Evolutionary conservation across 306 rosid genomes (phyloP), one percentile per base, ranked within the genome.

Genomic region (Trifolium pratense): DNA sequence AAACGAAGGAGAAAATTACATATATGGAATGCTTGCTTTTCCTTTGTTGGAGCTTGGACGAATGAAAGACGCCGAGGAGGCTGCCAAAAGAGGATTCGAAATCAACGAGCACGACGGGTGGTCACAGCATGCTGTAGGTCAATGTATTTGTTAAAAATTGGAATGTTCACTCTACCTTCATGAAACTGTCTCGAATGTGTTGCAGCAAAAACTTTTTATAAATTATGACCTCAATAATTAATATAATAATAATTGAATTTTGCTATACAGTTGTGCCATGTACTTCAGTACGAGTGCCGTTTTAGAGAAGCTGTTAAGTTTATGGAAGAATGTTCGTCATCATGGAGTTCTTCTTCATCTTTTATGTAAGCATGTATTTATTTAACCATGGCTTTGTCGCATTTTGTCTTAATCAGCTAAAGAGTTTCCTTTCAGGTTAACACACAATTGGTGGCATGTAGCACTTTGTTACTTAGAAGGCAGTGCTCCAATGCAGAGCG

Each of bases 391-490:
- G 59, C 59, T 43, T 66, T 26, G 25, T 69, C 65, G 70, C 71
- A 42, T 62, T 66, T 75, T 48, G 20, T 37, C n/a, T 67, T 67
- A 58, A 34, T 39, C 67, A 64, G 32, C 74, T 48, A 75, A 65
- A 36, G 61, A 62, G 26, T 43, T 52, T 1, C 3, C 48, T 66
- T 76, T 82, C 92, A 94, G 97, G 95, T 45, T 94, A 75, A 87
- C 98, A n/a, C 98, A 91, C 83, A 94, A 94, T 79, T 91, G 98
- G 97, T 94, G 98, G 96, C 98, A 94, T 84, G 97, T 88, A 25
- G 92, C 97, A 48, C 91, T 94, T 74, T 91, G 98, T 77, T 89
- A 85, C 88, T 66, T 94, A 75, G 98, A 94, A 84, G 98, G 95
- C 18, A 71, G 77, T 83, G 88, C 88, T 74, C 88, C 89, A 20